phyloP scores from a whole-genome alignment of 371 early-diverging fungal genomes.

The Mucor irregularis region DNA sequence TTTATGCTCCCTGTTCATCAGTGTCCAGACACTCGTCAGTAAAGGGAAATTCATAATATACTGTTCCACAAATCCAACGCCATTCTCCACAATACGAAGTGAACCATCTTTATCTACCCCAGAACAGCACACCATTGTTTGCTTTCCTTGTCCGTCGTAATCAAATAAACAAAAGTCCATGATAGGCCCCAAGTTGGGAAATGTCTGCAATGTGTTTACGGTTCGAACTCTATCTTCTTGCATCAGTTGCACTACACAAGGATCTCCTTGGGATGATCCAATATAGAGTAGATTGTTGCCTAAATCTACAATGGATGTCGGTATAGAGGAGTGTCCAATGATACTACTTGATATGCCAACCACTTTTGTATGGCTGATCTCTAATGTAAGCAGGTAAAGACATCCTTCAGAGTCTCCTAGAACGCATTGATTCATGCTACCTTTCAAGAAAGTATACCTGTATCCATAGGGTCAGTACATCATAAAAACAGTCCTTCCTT shows the following conservation, averaged over 20 bases:
- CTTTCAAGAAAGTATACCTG: slow-evolving; percentile 32
- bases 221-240: slow-evolving; percentile 34
- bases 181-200: slow-evolving; percentile 76
- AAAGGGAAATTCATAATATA: slow-evolving; percentile 61
- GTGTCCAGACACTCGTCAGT: slow-evolving; percentile 70
- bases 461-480: background rate
- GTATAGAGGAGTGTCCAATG: slow-evolving; percentile 38
- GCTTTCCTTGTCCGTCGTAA: slow-evolving; percentile 68
- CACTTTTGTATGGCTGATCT: slow-evolving; percentile 17
- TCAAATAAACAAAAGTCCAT: slow-evolving; percentile 80
- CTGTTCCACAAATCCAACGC: slow-evolving; percentile 79
- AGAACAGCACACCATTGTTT: slow-evolving; percentile 86
- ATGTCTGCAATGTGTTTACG: slow-evolving; percentile 57
- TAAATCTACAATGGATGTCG: slow-evolving; percentile 69
- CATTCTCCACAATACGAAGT: slow-evolving; percentile 83
- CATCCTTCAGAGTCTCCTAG: slow-evolving; percentile 75
- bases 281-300: slow-evolving; percentile 69
- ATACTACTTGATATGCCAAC: slow-evolving; percentile 2
- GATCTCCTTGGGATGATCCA: slow-evolving; percentile 86
- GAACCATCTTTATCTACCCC: slow-evolving; percentile 76
- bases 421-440: slow-evolving; percentile 56
- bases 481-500: slow-evolving; percentile 10
- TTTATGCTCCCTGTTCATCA: slow-evolving; percentile 30
- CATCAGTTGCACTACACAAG: slow-evolving; percentile 63
- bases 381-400: slow-evolving; percentile 62